Base-by-base conservation (phyloP, 78 protist genomes). In the Goniomonas avonlea region DNA sequence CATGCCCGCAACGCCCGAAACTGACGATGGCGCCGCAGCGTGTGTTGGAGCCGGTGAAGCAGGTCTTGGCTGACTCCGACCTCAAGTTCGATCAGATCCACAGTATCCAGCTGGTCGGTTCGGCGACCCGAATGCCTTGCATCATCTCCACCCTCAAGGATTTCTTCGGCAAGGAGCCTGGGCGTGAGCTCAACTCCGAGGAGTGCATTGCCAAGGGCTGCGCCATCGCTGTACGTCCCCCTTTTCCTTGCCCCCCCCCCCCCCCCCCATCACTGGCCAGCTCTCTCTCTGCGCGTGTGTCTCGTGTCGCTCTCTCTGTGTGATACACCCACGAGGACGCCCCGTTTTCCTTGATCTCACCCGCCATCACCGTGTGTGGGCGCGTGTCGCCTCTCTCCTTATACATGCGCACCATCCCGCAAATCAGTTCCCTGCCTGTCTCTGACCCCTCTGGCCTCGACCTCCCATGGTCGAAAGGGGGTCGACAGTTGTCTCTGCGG, bases 161-260 rank as follows among this genome's bases (percentile, higher is more conserved):
- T 27, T 3, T 55, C 41, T 35, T 90, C 29, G 86, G 86, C 77
- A 35, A 25, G 38, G 40, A 31, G 27, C 75, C 70, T 59, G 79
- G 88, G 61, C 34, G 41, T 70, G 92, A 89, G 39, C 81, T 93
- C 78, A 95, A 95, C 82, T 61, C 75, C 40, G 95, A 92, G 50
- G 98, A 95, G 85, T 74, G 91, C 3, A 87, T 91, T 29, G 81
- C 94, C 70, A 77, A 91, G 48, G 98, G 98, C 41, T 86, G 93
- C 63, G 94, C 95, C 20, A 86, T 93, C 50, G 84, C 75, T 77
- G 63, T 70, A 5, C 68, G 68, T 38, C 7, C 68, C 68, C 45
- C 34, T 11, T 8, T 43, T 43, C 68, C 5, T 2, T 15, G 68
- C 68, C 68, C n/a, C 11, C 8, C n/a, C n/a, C n/a, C 50, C 50